These are phyloP conservation scores for Mentha longifolia DNA, from an alignment of 257 asterid species.

Conservation along the genomic window DNA sequence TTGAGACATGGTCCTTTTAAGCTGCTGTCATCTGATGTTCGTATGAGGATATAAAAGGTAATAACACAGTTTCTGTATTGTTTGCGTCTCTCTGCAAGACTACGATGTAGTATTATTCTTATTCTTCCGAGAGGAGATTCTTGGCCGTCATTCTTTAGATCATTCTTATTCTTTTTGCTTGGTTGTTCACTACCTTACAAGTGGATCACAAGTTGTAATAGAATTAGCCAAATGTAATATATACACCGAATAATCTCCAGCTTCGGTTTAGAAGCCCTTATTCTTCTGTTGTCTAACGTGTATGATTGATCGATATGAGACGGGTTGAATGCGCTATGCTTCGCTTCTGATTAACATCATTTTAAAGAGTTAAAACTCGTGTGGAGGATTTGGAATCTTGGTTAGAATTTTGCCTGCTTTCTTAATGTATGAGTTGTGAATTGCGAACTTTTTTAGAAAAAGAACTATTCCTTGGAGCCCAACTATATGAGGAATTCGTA, in stretches of 20 bases:
- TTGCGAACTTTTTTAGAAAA: too few relatives aligned
- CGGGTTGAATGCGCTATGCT: not conserved
- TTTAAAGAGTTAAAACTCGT: too few relatives aligned
- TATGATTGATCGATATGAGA: not conserved
- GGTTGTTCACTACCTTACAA: constrained; percentile 25
- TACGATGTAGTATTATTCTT: not conserved
- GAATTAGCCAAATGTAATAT: constrained; percentile 16
- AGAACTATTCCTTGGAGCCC: too few relatives aligned
- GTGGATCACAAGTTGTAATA: constrained; percentile 14
- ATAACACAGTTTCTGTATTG: not conserved
- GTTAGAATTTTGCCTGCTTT: too few relatives aligned
- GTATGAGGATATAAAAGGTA: constrained; percentile 1
- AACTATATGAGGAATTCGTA: too few relatives aligned
- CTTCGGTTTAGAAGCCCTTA: not conserved
- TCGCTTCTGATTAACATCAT: not conserved
- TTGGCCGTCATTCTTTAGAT: constrained; percentile 20
- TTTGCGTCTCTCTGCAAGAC: constrained; percentile 6
- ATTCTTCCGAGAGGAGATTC: constrained; percentile 1
- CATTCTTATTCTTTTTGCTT: constrained; percentile 37
- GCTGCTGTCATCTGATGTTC: not conserved
- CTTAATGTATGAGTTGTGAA: too few relatives aligned
- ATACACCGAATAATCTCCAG: not conserved
- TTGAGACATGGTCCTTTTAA: not conserved
- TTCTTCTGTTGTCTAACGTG: not conserved
- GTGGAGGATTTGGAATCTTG: too few relatives aligned